Evolutionary conservation across 176 grass and related monocot species (phyloP).

Genomic region (Cenchrus fungigraminus): DNA sequence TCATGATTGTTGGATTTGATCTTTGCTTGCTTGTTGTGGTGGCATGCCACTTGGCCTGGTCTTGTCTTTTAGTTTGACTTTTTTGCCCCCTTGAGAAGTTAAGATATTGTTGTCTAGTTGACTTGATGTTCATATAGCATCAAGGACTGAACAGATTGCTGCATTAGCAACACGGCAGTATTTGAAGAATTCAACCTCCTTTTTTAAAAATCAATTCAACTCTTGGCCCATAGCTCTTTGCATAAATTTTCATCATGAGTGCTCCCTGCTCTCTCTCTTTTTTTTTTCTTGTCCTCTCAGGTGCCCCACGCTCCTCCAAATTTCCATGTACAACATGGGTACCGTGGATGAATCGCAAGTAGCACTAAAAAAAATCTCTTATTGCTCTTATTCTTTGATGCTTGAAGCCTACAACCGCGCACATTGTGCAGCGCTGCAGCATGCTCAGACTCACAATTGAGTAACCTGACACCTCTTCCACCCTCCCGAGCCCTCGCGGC

Average conservation of each 20-base stretch:
- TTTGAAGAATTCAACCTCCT: neutral
- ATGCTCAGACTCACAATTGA: too few species aligned
- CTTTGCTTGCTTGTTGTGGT: neutral
- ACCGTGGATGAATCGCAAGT: too few species aligned
- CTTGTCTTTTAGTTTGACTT: neutral
- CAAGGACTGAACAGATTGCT: neutral
- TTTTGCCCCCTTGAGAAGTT: neutral
- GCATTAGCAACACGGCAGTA: neutral
- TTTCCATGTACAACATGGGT: too few species aligned
- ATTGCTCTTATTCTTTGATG: too few species aligned
- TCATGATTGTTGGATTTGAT: neutral
- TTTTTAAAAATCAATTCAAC: neutral
- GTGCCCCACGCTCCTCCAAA: neutral
- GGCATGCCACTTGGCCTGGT: slow-evolving; percentile 29
- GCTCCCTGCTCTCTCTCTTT: neutral
- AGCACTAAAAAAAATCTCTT: too few species aligned
- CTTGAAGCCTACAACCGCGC: too few species aligned
- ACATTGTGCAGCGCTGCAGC: too few species aligned
- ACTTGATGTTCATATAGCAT: neutral
- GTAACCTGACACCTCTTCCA: too few species aligned
- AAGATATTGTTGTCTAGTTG: slow-evolving; percentile 32
- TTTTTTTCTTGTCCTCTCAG: too few species aligned
- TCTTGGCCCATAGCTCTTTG: neutral
- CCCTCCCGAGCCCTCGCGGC: too few species aligned
- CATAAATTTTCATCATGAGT: neutral